These are phyloP conservation scores for Leersia perrieri DNA, from an alignment of 176 grass and related monocot genomes.

Conservation along the genomic window DNA sequence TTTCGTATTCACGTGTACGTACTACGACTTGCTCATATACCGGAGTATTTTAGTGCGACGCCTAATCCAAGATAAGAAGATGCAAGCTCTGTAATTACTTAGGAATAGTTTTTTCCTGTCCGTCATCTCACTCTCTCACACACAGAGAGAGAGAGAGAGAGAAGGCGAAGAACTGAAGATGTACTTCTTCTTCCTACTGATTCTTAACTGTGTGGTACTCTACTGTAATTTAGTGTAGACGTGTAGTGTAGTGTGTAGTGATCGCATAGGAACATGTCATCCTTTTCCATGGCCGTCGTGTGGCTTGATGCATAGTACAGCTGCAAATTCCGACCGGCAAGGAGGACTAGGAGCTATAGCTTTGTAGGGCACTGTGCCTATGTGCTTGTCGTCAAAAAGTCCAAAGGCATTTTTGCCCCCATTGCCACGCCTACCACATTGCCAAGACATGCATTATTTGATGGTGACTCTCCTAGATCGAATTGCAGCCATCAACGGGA, in stretches of 20 bases:
- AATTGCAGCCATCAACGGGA: neutral
- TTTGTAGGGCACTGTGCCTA: neutral
- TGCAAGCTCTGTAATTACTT: neutral
- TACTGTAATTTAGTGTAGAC: too few species aligned
- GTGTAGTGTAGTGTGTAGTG: too few species aligned
- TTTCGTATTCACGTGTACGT: neutral
- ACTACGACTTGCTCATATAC: neutral
- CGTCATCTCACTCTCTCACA: neutral
- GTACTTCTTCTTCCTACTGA: neutral
- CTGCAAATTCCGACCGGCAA: neutral
- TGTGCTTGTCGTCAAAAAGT: neutral
- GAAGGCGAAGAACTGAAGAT: neutral
- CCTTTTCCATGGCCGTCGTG: neutral
- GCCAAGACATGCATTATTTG: neutral
- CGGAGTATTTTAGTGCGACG: neutral
- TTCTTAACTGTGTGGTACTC: too few species aligned
- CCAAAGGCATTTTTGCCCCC: neutral
- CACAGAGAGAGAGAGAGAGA: neutral
- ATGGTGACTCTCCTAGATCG: neutral
- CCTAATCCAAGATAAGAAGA: neutral
- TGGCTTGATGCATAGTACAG: neutral
- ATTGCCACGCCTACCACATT: neutral
- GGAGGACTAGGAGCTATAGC: neutral
- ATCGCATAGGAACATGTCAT: neutral
- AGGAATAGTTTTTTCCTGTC: too few species aligned